Conservation (phyloP, 176 grass and related monocot genomes). For the Typha latifolia region DNA sequence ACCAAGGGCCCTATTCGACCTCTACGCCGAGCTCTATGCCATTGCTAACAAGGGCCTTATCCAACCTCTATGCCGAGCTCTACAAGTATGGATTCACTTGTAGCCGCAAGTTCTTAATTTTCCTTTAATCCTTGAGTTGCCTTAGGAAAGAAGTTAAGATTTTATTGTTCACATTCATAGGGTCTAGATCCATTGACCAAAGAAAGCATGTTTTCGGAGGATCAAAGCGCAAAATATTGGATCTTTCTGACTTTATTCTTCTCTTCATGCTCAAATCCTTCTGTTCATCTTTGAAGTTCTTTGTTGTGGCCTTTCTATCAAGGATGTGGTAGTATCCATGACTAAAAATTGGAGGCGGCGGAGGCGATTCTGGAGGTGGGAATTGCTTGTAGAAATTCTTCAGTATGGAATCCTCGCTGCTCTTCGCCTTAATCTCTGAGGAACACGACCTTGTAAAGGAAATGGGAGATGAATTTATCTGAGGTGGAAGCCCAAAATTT, state of each 20-base stretch:
- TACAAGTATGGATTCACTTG: constrained; percentile 39
- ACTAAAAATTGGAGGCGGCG: constrained; percentile 47
- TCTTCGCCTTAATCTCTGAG: constrained; percentile 34
- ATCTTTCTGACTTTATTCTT: too few species aligned
- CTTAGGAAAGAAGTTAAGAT: background rate
- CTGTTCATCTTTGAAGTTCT: constrained; percentile 78
- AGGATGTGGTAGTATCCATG: constrained; percentile 33
- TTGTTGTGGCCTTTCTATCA: constrained; percentile 33
- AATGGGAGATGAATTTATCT: background rate
- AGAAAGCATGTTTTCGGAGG: constrained; percentile 58
- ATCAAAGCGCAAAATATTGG: too few species aligned
- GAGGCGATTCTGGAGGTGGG: constrained; percentile 43
- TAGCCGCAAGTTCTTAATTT: background rate
- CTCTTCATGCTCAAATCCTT: constrained; percentile 15
- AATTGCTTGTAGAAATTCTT: constrained; percentile 41
- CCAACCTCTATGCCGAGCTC: constrained; percentile 61
- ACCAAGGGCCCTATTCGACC: too few species aligned
- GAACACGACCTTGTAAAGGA: constrained; percentile 43
- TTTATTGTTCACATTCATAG: constrained; percentile 25
- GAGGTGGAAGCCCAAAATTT: too few species aligned
- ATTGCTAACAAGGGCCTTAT: constrained; percentile 74
- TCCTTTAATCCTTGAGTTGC: background rate
- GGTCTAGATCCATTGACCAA: constrained; percentile 70
- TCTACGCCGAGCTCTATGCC: too few species aligned
- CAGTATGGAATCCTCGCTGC: constrained; percentile 18